A percentile compares a stretch with the other conserved stretches of the same genome.
phyloP scores from a whole-genome alignment of 768 basidiomycete species.

The Podaxis sp. region DNA sequence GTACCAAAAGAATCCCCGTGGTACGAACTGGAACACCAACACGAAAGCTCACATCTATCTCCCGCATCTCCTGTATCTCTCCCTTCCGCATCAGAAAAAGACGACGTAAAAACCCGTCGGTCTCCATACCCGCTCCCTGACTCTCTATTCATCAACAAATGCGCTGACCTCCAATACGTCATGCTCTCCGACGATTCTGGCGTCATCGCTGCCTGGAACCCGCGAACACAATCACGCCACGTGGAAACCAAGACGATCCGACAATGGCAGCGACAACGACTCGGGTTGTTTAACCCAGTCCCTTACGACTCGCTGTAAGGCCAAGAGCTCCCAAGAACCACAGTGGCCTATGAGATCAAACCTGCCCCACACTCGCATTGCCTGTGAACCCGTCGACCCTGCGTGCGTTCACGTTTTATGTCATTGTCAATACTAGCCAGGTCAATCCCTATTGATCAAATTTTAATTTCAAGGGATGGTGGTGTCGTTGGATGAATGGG shows the following conservation, averaged over 20 bases:
- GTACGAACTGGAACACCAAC: not conserved
- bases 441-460: not conserved
- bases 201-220: not conserved
- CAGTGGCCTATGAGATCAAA: not conserved
- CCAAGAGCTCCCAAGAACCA: not conserved
- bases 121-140: not conserved
- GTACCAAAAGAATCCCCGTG: not conserved
- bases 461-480: not conserved
- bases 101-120: not conserved
- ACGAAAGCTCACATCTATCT: not conserved
- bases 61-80: not conserved
- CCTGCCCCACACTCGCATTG: not conserved
- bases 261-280: conserved; percentile 6
- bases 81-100: too few relatives aligned
- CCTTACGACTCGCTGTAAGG: not conserved
- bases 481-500: not conserved
- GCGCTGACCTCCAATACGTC: conserved; percentile 2
- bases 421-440: not conserved
- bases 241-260: not conserved
- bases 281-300: not conserved
- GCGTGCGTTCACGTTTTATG: not conserved
- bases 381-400: not conserved
- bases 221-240: not conserved
- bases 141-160: not conserved
- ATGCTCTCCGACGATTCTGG: conserved; percentile 8